Base-by-base conservation (phyloP, 306 rosid species). In the Cercis canadensis region DNA sequence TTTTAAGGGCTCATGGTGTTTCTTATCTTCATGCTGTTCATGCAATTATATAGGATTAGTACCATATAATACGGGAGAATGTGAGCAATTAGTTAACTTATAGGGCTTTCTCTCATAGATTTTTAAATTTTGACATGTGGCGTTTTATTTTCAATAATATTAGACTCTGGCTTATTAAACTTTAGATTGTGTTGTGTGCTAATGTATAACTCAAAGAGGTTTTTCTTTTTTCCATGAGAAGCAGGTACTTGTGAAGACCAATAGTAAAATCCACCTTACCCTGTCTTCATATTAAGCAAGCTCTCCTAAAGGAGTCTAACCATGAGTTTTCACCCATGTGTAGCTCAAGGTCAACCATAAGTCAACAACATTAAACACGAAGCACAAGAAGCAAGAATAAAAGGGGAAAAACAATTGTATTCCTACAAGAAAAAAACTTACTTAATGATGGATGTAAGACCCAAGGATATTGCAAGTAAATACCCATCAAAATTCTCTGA, bases 401-500 rank as follows among this genome's bases (percentile, higher is more conserved):
- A 51, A 10, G 62, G 54, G 19, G 45, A 24, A 44, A 73, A 57
- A 57, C 11, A 59, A 33, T 33, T 45, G 36, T 18, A 50, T 45
- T 13, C 52, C 19, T 41, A 54, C 46, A 72, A 67, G 82, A 47
- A 45, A 63, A 65, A 5, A 37, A 84, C 78, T 85, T 88, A 93
- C 98, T 90, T 93, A 75, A 84, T 56, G 72, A 90, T 76, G 69
- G 98, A 87, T 59, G 89, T 57, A 73, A 90, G 90, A n/a, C 98
- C 98, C 90, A 93, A 59, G 37, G 86, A 90, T 60, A 88, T 6
- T 59, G 97, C 98, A 76, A 93, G 87, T 81, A 84, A 79, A 80
- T 88, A 93, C 61, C 98, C 98, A 74, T 87, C 88, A 63, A 72
- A 55, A 72, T 74, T 63, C 56, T 78, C 76, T 15, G 92, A 84